Evolutionary conservation across 2,329 filamentous ascomycete species (phyloP), one percentile per base, ranked within the genome.

Genomic region (Penicillium hordei): DNA sequence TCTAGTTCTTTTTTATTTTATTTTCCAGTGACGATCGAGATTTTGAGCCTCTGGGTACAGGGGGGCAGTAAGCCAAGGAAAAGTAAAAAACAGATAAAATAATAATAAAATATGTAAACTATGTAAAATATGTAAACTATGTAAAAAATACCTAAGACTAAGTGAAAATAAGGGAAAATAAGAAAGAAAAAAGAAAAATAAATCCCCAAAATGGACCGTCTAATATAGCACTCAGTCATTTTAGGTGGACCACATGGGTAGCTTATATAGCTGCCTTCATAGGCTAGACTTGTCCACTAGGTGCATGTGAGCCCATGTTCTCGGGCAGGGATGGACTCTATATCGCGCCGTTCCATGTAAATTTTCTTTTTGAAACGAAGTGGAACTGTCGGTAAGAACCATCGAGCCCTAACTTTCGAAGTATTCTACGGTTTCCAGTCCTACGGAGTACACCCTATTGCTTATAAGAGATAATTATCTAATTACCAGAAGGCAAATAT

Each of bases 41-140:
- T 62, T 64, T 68, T 68, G 62, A 68, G 66, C 66, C 65, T 69
- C 56, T 59, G 61, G 43, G 36, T 53, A 46, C 56, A 61, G 59
- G 51, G 59, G 51, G 57, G 25, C 4, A 29, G 25, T 27, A 46
- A 31, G 42, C 34, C 25, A 34, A 36, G 31, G 7, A 15, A 19
- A 54, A 13, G 17, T 27, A n/a, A 29, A 21, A 29, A 33, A 39
- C 5, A 19, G 7, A 17, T 48, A 45, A 45, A 23, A 33, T 33
- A 40, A 21, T 33, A 38, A 15, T 4, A 31, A 44, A 38, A 25
- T 3, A 9, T 8, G 31, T 15, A 45, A 15, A 44, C 17, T 10
- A 33, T 6, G 21, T 29, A 25, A 33, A 50, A 42, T 40, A 50
- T 50, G 6, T 52, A 25, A n/a, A 23, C 21, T 23, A 23, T 23